These are phyloP conservation scores for Suillus weaverae DNA, from an alignment of 768 basidiomycete species.

Conservation along the genomic window DNA sequence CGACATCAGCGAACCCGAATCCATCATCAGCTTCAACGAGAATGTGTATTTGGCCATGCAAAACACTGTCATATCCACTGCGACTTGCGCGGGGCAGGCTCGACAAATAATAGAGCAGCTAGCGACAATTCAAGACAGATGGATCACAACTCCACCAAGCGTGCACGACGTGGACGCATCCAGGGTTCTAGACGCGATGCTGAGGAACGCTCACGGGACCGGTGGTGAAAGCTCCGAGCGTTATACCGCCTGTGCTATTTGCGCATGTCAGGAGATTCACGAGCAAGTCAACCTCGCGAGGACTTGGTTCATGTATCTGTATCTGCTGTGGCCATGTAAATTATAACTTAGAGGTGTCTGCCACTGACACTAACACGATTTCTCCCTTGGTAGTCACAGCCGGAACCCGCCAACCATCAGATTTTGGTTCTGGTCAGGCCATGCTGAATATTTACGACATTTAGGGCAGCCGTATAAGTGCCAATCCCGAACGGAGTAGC, in stretches of 20 bases:
- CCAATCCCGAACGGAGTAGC: neutral
- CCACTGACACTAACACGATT: neutral
- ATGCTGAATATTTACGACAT: neutral
- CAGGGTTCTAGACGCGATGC: neutral
- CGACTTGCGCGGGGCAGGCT: neutral
- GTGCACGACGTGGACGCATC: neutral
- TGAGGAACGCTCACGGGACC: neutral
- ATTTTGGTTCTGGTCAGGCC: neutral
- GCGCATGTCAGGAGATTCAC: neutral
- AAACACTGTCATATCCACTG: neutral
- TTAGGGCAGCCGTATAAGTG: neutral
- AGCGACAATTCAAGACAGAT: neutral
- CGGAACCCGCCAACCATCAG: neutral
- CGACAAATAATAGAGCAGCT: neutral
- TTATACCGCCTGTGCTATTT: neutral
- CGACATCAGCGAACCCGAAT: neutral
- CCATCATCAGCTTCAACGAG: neutral
- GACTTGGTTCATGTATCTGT: slow-evolving; percentile 1
- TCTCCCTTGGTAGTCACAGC: neutral
- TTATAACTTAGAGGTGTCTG: neutral
- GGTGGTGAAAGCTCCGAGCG: neutral
- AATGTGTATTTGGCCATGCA: neutral
- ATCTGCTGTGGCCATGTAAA: neutral
- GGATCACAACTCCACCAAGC: neutral
- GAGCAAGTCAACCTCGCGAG: neutral